These are phyloP conservation scores for Mycena capillaripes DNA, from an alignment of 768 basidiomycete genomes.

Conservation along the genomic window DNA sequence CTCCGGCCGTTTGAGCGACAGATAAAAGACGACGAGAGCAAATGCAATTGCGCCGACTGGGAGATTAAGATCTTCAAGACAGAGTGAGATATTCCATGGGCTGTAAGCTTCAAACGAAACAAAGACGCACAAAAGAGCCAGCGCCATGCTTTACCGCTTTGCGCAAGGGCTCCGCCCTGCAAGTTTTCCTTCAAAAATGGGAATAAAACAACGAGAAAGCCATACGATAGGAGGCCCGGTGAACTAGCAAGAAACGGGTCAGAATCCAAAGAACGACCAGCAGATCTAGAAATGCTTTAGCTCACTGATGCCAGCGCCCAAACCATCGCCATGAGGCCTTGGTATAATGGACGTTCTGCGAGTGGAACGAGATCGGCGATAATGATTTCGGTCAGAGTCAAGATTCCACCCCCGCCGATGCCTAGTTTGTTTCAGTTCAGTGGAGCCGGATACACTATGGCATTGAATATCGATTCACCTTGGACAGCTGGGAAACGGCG, in stretches of 20 bases:
- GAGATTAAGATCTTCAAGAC: conserved; percentile 50
- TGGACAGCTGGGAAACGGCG: conserved; percentile 11
- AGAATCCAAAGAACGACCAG: neutral
- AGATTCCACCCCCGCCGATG: conserved; percentile 52
- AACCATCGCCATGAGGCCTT: conserved; percentile 43
- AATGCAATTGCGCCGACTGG: conserved; percentile 42
- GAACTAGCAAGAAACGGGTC: neutral
- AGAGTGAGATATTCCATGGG: neutral
- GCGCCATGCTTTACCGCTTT: conserved; percentile 40
- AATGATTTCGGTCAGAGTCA: conserved; percentile 52
- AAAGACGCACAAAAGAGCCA: conserved; percentile 44
- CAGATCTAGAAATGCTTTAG: neutral
- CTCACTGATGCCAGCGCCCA: conserved; percentile 49
- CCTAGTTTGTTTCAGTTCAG: conserved; percentile 35
- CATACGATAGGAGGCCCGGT: conserved; percentile 23
- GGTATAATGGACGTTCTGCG: conserved; percentile 53
- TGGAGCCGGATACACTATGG: too few relatives aligned
- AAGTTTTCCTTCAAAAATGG: neutral
- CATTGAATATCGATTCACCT: neutral
- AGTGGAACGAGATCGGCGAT: conserved; percentile 57
- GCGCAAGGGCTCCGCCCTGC: conserved; percentile 39
- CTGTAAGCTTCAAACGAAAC: neutral
- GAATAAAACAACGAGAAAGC: neutral
- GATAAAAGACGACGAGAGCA: conserved; percentile 34
- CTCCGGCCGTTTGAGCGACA: conserved; percentile 43